Evolutionary conservation across 176 grass and related monocot genomes (phyloP).

Genomic region (Elaeis guineensis): DNA sequence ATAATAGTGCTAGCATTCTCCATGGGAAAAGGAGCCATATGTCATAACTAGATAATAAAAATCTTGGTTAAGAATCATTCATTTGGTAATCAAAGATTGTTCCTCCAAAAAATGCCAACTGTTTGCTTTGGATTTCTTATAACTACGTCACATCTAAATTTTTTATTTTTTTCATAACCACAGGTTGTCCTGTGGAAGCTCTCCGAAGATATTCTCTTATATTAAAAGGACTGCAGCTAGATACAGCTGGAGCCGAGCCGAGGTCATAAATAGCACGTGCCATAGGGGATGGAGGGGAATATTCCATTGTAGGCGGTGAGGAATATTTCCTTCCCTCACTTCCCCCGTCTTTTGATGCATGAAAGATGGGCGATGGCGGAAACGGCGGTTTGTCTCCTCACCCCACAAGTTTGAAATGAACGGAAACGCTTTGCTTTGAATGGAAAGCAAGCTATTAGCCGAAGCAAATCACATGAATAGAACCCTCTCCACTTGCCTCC

Average conservation of each 20-base stretch:
- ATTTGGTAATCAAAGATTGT: too few relatives aligned
- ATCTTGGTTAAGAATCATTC: too few relatives aligned
- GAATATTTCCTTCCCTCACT: not conserved
- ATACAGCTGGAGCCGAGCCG: conserved; percentile 26
- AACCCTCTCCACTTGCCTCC: too few relatives aligned
- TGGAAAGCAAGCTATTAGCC: conserved; percentile 20
- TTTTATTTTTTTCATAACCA: too few relatives aligned
- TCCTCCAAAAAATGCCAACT: too few relatives aligned
- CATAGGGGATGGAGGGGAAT: conserved; percentile 14
- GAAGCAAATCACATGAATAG: conserved; percentile 19
- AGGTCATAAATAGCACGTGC: not conserved
- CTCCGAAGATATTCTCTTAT: conserved; percentile 9
- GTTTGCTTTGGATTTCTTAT: too few relatives aligned
- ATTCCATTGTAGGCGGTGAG: conserved; percentile 18
- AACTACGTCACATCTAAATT: too few relatives aligned
- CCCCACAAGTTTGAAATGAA: conserved; percentile 33
- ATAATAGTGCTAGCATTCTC: too few relatives aligned
- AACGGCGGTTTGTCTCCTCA: conserved; percentile 21
- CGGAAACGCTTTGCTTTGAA: conserved; percentile 26
- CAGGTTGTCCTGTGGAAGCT: not conserved
- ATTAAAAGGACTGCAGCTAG: conserved; percentile 8
- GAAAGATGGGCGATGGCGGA: conserved; percentile 23
- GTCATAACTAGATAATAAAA: too few relatives aligned
- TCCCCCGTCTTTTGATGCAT: conserved; percentile 37
- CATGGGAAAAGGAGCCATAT: too few relatives aligned